Evolutionary conservation across 768 basidiomycete species (phyloP).

Genomic region (Xerocomus spinulosus): DNA sequence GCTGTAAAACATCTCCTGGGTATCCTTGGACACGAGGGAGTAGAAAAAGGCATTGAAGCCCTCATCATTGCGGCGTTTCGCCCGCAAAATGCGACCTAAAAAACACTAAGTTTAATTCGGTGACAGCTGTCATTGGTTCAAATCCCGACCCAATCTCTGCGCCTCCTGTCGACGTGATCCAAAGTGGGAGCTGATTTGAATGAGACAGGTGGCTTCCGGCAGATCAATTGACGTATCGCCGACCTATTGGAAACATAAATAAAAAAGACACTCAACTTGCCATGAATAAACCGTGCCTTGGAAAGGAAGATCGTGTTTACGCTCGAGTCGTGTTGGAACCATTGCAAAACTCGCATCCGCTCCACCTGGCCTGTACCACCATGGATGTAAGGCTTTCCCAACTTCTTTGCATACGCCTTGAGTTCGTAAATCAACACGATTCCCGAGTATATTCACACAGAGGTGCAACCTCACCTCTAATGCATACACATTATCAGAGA

Average conservation of each 20-base stretch:
- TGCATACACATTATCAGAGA: constrained; percentile 97
- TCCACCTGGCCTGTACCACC: constrained; percentile 94
- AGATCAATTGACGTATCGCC: constrained; percentile 99
- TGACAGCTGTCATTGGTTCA: constrained; percentile 14
- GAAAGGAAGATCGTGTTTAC: constrained; percentile 99
- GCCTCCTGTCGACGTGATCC: constrained; percentile 98
- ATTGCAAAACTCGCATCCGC: constrained; percentile 89
- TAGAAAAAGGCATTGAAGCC: constrained; percentile 99
- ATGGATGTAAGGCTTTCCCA: constrained; percentile 93
- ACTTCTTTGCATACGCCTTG: constrained; percentile 88
- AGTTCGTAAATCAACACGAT: constrained; percentile 2
- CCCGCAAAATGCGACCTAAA: constrained; percentile 89
- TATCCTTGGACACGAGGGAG: constrained; percentile 97
- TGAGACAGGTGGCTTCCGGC: constrained; percentile 97
- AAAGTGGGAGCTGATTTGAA: constrained; percentile 99
- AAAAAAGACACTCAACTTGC: constrained; percentile 9
- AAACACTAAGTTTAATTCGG: constrained; percentile 5
- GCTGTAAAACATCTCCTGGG: constrained; percentile 99
- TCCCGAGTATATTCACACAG: neutral
- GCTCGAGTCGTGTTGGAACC: constrained; percentile 92
- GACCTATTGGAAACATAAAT: constrained; percentile 49
- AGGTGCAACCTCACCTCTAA: constrained; percentile 63
- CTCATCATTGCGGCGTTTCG: constrained; percentile 96
- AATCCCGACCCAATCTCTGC: constrained; percentile 75
- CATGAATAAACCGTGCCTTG: constrained; percentile 52